These are phyloP conservation scores for Infundibulicybe gibba DNA, from an alignment of 768 basidiomycete genomes.

Conservation along the genomic window DNA sequence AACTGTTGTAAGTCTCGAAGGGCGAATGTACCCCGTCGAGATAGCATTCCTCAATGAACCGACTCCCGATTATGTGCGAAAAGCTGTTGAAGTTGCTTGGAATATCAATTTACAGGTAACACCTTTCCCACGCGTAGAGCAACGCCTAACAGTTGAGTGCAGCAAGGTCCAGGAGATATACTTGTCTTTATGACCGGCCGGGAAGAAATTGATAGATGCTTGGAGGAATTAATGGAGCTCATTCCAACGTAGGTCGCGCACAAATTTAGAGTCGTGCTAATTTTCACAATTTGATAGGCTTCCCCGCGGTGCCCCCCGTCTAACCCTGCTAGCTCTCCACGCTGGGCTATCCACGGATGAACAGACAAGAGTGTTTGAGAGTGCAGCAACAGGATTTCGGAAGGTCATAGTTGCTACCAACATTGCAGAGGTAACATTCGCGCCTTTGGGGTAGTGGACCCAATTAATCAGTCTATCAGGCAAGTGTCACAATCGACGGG, in stretches of 20 bases:
- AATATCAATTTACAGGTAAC: conserved; percentile 77
- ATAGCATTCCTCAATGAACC: conserved; percentile 84
- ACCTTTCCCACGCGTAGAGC: neutral
- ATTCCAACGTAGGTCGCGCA: conserved; percentile 53
- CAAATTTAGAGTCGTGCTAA: conserved; percentile 1
- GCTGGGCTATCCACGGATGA: conserved; percentile 87
- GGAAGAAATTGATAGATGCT: conserved; percentile 91
- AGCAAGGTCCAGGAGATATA: conserved; percentile 87
- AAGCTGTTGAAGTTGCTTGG: conserved; percentile 81
- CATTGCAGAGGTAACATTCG: conserved; percentile 75
- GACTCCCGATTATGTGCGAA: conserved; percentile 72
- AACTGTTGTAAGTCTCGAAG: conserved; percentile 86
- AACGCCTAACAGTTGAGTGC: neutral
- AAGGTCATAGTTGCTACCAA: conserved; percentile 95
- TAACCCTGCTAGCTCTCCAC: conserved; percentile 77
- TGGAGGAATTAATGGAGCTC: conserved; percentile 78
- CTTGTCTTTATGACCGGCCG: conserved; percentile 93
- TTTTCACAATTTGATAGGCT: conserved; percentile 1
- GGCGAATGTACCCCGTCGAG: conserved; percentile 93
- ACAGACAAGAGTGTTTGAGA: conserved; percentile 82
- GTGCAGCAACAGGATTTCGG: conserved; percentile 67
- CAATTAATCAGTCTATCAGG: conserved; percentile 37
- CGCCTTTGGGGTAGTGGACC: neutral
- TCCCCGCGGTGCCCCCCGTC: conserved; percentile 49
- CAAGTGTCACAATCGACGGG: conserved; percentile 95